Base-by-base conservation (phyloP, 176 grass and related monocot species). In the Carex myosuroides region DNA sequence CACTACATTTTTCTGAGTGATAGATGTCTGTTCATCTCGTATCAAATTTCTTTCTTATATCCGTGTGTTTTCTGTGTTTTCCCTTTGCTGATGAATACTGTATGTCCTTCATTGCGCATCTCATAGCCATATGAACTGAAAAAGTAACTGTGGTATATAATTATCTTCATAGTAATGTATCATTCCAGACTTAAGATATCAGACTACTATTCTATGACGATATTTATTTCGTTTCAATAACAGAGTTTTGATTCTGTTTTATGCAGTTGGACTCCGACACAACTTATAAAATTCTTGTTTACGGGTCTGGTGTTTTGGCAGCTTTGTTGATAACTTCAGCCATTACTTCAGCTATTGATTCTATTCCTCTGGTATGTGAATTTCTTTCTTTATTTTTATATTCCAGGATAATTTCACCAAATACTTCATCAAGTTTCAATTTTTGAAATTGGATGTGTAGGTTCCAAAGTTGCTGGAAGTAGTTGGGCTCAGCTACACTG, bases 391-490 rank as follows among this genome's bases (percentile, higher is more conserved):
- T 2, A 3, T 83, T 63, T 64, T 35, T 41, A 62, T 29, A 26
- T 16, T 81, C 52, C 13, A 2, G 55, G 6, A 52, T 57, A 82
- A 18, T 66, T 82, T 33, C 16, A 26, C 24, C 60, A 35, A 57
- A 18, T 37, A 9, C 4, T 21, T 32, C 9, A 24, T 30, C 0
- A 85, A 60, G 6, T 56, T 20, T 13, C 0, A 68, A 61, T 74
- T 20, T 41, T 21, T 54, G 39, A 6, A 70, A 81, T 18, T 79
- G 18, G 10, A 85, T 48, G 58, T 14, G 18, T 87, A 99, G 93
- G 85, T 95, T 88, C 96, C 93, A 58, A 89, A 95, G 79, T 85
- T 95, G 71, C 90, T 99, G 89, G 91, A 95, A 94, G 89, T 95
- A 44, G 84, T 95, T 16, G 96, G 96, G 56, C 93, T 99, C 48